Evolutionary conservation across 495 filamentous ascomycete species (phyloP).

Genomic region (Penicillium goetzii): DNA sequence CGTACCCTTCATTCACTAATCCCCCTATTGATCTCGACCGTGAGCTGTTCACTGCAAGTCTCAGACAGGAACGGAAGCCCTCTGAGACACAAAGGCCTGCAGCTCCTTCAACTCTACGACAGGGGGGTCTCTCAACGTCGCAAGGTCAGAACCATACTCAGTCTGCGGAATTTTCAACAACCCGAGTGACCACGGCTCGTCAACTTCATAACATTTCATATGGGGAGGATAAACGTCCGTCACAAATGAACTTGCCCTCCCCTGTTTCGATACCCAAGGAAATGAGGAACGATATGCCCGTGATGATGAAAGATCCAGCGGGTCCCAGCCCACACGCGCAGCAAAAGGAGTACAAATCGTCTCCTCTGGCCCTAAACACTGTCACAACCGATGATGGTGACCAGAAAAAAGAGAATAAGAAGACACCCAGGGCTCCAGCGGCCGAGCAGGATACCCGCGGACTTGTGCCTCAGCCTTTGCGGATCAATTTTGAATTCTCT

Average conservation of each 20-base stretch:
- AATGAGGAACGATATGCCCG: not conserved
- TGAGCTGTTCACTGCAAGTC: constrained; percentile 34
- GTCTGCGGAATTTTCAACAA: not conserved
- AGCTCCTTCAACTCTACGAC: not conserved
- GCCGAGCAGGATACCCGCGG: not conserved
- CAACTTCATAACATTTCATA: constrained; percentile 6
- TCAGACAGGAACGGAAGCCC: constrained; percentile 28
- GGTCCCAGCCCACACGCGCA: constrained; percentile 19
- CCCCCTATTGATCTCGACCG: constrained; percentile 33
- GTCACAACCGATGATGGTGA: constrained; percentile 16
- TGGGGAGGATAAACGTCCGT: not conserved
- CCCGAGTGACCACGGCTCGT: constrained; percentile 14
- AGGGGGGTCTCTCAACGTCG: not conserved
- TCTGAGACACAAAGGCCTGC: not conserved
- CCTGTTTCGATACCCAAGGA: not conserved
- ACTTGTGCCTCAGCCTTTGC: not conserved
- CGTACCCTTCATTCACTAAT: not conserved
- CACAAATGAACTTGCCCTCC: not conserved
- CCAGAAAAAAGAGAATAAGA: constrained; percentile 1
- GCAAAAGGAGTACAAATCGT: constrained; percentile 38
- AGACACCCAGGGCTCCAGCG: not conserved
- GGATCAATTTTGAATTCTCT: constrained; percentile 11
- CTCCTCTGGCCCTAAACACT: constrained; percentile 38
- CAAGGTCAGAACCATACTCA: constrained; percentile 9
- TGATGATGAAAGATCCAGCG: constrained; percentile 12